Evolutionary conservation across 176 grass and related monocot genomes (phyloP).

Genomic region (Coix lacrymajobi): DNA sequence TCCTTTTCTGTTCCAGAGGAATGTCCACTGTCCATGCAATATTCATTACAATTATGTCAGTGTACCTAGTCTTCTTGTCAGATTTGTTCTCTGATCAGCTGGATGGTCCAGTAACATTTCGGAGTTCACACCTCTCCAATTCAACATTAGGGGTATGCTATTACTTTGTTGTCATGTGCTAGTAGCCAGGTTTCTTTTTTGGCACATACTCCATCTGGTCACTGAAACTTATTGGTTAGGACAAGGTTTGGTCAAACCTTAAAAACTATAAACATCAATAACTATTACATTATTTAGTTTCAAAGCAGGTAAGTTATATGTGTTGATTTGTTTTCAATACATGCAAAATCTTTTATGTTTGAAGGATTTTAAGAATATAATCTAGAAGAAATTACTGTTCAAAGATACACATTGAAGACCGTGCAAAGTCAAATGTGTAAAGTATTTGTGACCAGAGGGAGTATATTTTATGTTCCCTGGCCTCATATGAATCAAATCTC

Average conservation of each 20-base stretch:
- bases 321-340: background rate
- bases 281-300: background rate
- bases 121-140: conserved; percentile 72
- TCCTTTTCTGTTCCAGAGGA: conserved; percentile 47
- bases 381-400: background rate
- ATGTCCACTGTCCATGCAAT: conserved; percentile 95
- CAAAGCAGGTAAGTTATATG: background rate
- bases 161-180: background rate
- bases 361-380: background rate
- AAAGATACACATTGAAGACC: background rate
- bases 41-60: conserved; percentile 76
- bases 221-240: background rate
- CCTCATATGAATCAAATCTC: conserved; percentile 7
- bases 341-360: background rate
- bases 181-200: background rate
- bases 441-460: background rate
- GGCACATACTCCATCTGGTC: background rate
- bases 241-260: background rate
- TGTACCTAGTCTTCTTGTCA: conserved; percentile 89
- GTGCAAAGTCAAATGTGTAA: background rate
- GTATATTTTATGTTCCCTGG: background rate
- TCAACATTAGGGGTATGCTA: conserved; percentile 74
- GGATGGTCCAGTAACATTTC: conserved; percentile 66
- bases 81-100: conserved; percentile 76
- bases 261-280: background rate